These are phyloP conservation scores for Arbutus unedo DNA, from an alignment of 148 eudicot species.

Conservation along the genomic window DNA sequence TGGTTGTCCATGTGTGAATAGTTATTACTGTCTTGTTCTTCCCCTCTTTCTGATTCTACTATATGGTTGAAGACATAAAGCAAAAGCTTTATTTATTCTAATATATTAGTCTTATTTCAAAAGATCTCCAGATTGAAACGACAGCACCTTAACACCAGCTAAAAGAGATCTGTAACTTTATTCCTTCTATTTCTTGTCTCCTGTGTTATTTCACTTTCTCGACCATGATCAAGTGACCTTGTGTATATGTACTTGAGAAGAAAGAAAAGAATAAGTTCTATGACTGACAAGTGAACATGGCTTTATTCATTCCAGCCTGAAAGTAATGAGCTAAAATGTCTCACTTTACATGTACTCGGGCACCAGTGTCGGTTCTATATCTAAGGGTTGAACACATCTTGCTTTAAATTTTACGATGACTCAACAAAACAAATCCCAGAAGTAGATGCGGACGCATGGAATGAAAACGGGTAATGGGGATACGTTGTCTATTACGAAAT, in stretches of 20 bases:
- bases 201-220: neutral
- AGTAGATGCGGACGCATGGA: too few relatives aligned
- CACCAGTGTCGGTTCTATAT: too few relatives aligned
- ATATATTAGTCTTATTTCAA: neutral
- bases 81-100: neutral
- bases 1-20: neutral
- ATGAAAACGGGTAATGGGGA: too few relatives aligned
- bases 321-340: too few relatives aligned
- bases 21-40: conserved; percentile 1
- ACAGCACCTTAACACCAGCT: neutral
- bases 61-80: neutral
- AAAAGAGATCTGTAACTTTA: neutral
- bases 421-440: too few relatives aligned
- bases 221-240: neutral
- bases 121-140: neutral
- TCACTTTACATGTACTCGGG: too few relatives aligned
- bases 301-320: neutral
- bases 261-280: neutral
- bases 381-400: too few relatives aligned
- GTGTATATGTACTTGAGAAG: neutral
- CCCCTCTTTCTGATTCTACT: neutral
- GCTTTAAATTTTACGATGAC: too few relatives aligned
- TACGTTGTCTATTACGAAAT: too few relatives aligned
- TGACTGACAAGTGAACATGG: neutral
- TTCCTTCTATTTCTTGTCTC: neutral